Evolutionary conservation across 2,329 filamentous ascomycete species (phyloP), one percentile per base, ranked within the genome.

Genomic region (Trichoderma cornu-damae): DNA sequence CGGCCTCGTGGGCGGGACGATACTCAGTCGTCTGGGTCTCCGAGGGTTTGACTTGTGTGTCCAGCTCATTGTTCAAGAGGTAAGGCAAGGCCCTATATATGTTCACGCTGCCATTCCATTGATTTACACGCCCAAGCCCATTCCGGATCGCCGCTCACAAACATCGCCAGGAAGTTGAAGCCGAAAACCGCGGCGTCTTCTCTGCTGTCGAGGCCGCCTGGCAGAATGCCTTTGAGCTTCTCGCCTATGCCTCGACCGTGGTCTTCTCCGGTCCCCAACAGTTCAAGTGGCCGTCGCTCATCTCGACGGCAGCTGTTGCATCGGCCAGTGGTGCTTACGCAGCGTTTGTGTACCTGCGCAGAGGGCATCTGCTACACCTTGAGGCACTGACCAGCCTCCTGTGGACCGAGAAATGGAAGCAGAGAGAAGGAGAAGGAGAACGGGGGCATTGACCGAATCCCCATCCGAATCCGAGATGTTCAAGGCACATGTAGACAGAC

Each of bases 141-240:
- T 30, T 14, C 11, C 26, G 16, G 4, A 32, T 38, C 42, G n/a
- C 26, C 28, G 11, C 48, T 58, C n/a, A 58, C 38, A 30, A n/a
- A 3, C 26, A 2, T 14, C n/a, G 12, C 1, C 35, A 84, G 81
- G 78, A 80, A 54, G 77, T 86, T 18, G 75, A 80, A 38, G 71
- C 75, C 14, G 70, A 75, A n/a, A 68, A 75, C 37, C 80, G 88
- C n/a, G 88, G 86, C 1, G 73, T 77, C 0, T 91, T 92, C 63
- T 90, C 87, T 0, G 75, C 85, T 0, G 79, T 83, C 6, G 88
- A 92, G 68, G 79, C 84, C 7, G 79, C 83, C 0, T 77, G 85
- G 37, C 88, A 91, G 67, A 90, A 85, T 60, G 62, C 81, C 0
- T 90, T 89, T 60, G 87, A 91, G 68, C 76, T 90, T 47, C 69